Evolutionary conservation across 345 rosid genomes (phyloP).

Genomic region (Moricandia arvensis): DNA sequence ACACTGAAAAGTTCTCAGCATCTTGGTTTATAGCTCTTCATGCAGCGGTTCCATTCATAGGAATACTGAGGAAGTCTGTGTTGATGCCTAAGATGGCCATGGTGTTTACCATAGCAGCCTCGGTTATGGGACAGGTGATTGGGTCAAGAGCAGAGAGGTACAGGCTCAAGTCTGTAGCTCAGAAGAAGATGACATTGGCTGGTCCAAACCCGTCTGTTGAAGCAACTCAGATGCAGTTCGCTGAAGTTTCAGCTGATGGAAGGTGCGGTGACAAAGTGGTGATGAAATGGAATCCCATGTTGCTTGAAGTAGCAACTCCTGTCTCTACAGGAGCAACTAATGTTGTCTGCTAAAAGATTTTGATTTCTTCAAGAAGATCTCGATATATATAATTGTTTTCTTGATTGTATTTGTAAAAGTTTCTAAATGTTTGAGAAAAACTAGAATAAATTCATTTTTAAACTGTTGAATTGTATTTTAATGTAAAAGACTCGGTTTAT

Average conservation of each 20-base stretch:
- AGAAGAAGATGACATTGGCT: constrained; percentile 26
- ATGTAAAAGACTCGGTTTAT: constrained; percentile 26
- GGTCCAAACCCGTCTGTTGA: neutral
- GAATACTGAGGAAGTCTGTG: constrained; percentile 80
- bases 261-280: constrained; percentile 32
- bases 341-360: constrained; percentile 27
- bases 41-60: constrained; percentile 95
- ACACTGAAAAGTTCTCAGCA: constrained; percentile 73
- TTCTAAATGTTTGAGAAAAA: constrained; percentile 23
- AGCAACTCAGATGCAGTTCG: neutral
- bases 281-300: constrained; percentile 41
- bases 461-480: neutral
- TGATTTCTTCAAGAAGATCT: neutral
- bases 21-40: constrained; percentile 94
- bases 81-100: constrained; percentile 95
- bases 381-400: neutral
- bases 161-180: constrained; percentile 58
- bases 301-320: constrained; percentile 31
- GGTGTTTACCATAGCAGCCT: constrained; percentile 92
- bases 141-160: constrained; percentile 96
- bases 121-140: constrained; percentile 82
- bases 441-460: constrained; percentile 31
- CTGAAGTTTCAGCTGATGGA: constrained; percentile 14
- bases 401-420: constrained; percentile 23
- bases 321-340: constrained; percentile 30